These are phyloP conservation scores for Bipolaris zeicola DNA, from an alignment of 2,329 filamentous ascomycete species.

Conservation along the genomic window DNA sequence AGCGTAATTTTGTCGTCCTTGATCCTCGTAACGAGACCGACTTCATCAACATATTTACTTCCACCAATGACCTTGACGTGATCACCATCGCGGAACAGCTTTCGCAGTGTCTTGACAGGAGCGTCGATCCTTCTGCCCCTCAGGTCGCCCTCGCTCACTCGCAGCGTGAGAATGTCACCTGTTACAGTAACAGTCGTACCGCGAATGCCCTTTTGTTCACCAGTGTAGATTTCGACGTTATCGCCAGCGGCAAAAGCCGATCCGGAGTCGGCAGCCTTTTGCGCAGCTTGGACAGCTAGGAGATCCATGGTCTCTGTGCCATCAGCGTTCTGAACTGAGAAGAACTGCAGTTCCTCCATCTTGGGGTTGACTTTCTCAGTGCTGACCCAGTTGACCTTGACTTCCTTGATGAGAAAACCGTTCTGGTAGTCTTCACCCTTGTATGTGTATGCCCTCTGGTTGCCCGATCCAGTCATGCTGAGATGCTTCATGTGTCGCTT, in stretches of 20 bases:
- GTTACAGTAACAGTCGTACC: slow-evolving; percentile 86
- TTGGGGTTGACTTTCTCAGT: slow-evolving; percentile 91
- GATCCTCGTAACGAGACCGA: slow-evolving; percentile 96
- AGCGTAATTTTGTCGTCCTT: slow-evolving; percentile 90
- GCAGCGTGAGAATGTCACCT: slow-evolving; percentile 88
- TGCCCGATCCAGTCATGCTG: slow-evolving; percentile 57
- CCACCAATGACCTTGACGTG: slow-evolving; percentile 99
- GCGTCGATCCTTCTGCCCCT: slow-evolving; percentile 87
- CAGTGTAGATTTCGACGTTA: slow-evolving; percentile 93
- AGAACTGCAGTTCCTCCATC: slow-evolving; percentile 93
- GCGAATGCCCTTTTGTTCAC: slow-evolving; percentile 89
- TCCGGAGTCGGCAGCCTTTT: slow-evolving; percentile 81
- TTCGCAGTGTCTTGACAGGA: slow-evolving; percentile 87
- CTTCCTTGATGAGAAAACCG: slow-evolving; percentile 90
- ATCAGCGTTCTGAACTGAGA: slow-evolving; percentile 85
- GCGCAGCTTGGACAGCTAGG: slow-evolving; percentile 83
- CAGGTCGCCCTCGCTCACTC: slow-evolving; percentile 81
- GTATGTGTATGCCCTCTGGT: slow-evolving; percentile 78
- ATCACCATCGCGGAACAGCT: slow-evolving; percentile 90
- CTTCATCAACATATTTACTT: slow-evolving; percentile 90
- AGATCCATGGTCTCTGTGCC: slow-evolving; percentile 93
- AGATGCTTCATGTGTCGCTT: slow-evolving; percentile 77
- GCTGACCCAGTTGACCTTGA: slow-evolving; percentile 85
- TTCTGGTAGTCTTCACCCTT: slow-evolving; percentile 89
- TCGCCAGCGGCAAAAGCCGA: slow-evolving; percentile 91